Base-by-base conservation (phyloP, 2,329 filamentous ascomycete species). In the Trematosphaeria pertusa region DNA sequence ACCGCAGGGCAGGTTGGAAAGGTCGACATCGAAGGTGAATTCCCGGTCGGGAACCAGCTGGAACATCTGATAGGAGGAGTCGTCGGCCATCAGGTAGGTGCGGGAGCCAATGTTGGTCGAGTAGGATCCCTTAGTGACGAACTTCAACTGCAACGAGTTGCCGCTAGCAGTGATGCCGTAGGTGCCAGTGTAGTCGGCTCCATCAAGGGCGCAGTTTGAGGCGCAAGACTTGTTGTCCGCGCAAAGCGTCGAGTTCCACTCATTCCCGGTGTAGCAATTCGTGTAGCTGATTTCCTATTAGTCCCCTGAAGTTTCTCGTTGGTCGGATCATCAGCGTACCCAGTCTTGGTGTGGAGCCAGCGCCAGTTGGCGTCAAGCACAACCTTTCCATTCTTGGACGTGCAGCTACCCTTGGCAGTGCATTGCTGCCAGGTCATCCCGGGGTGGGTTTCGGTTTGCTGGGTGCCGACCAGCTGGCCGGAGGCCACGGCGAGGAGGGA, bases 351-450 rank as follows among this genome's bases (percentile, higher is more conserved):
- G 46, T 84, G 80, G 39, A 82, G 65, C 81, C 81, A 84, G 43
- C 81, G 76, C 81, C 81, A 84, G 71, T 83, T 84, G 51, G 79
- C 59, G 58, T 84, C 81, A 57, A 86, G 69, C 42, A 80, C 80
- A 39, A 86, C 74, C 26, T 76, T 78, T 32, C 78, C 81, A 31
- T 63, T 58, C 56, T 81, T 79, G 2, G 66, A 82, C 19, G 71
- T 76, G 73, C 83, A 86, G 22, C 70, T 72, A 40, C 81, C 79
- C 45, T 69, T 73, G 17, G 70, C 61, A 26, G 79, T 77, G 70
- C 83, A 86, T 51, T 73, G 75, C 49, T 78, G 72, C 78, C 80
- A 83, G 46, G 67, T 75, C 58, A 86, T 69, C 20, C 74, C 47
- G 14, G 82, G 83, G 62, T 85, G 82, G 21, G 58, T 74, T 61